Conservation (phyloP, 2,329 filamentous ascomycete species). For the Colletotrichum tropicicola region DNA sequence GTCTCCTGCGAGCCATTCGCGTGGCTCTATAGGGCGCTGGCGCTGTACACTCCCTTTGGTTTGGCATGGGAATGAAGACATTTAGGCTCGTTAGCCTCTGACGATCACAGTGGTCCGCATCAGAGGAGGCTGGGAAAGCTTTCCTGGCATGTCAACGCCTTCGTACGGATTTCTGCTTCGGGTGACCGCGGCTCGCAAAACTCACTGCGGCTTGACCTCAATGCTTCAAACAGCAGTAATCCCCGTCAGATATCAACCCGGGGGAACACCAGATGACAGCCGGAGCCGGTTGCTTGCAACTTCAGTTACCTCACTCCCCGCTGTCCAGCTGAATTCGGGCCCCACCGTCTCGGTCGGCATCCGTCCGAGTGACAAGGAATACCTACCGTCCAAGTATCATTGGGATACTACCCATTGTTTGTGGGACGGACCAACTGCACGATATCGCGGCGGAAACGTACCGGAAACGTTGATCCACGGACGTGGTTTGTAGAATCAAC, state of each 20-base stretch:
- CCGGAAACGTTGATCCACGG: constrained; percentile 1
- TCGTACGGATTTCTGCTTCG: not conserved
- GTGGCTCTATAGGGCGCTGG: not conserved
- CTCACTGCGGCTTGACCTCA: not conserved
- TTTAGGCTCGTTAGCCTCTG: too few relatives aligned
- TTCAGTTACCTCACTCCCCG: not conserved
- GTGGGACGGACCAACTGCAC: not conserved
- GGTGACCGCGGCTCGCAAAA: not conserved
- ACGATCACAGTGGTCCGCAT: too few relatives aligned
- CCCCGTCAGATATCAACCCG: not conserved
- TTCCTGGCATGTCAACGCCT: not conserved
- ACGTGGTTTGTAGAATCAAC: not conserved
- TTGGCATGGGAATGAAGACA: too few relatives aligned
- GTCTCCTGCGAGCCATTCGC: not conserved
- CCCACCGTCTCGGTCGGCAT: constrained; percentile 8
- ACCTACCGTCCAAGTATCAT: not conserved
- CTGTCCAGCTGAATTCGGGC: not conserved
- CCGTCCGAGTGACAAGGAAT: not conserved
- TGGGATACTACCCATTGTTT: not conserved
- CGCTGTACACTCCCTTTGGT: too few relatives aligned
- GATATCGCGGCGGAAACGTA: not conserved
- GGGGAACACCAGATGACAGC: constrained; percentile 10
- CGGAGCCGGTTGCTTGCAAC: not conserved
- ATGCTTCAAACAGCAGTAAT: not conserved
- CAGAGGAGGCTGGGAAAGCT: not conserved